A percentile compares a stretch with the other conserved stretches of the same genome.
Evolutionary conservation across 1,284 basidiomycete species (phyloP).

Genomic region (Moesziomyces antarcticus): DNA sequence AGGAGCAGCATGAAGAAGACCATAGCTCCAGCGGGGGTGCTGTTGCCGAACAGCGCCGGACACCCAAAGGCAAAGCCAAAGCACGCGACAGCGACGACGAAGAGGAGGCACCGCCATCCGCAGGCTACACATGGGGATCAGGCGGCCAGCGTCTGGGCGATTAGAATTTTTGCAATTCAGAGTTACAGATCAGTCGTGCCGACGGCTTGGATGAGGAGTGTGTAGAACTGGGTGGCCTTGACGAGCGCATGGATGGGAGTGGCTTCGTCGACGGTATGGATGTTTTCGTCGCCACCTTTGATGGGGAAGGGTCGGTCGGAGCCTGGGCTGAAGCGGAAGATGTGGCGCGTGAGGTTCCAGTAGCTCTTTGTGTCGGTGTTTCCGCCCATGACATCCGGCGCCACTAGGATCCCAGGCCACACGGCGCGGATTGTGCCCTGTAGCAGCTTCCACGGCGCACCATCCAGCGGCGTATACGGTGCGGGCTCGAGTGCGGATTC

Average conservation of each 20-base stretch:
- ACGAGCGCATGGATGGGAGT: slow-evolving; percentile 68
- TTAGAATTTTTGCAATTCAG: neutral
- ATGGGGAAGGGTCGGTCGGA: slow-evolving; percentile 40
- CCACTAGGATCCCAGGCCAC: slow-evolving; percentile 69
- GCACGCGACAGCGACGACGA: slow-evolving; percentile 32
- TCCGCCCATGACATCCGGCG: slow-evolving; percentile 73
- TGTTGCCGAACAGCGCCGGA: slow-evolving; percentile 45
- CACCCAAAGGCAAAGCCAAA: slow-evolving; percentile 19
- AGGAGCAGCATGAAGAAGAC: slow-evolving; percentile 31
- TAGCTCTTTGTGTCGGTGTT: slow-evolving; percentile 72
- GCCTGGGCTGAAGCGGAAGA: slow-evolving; percentile 72
- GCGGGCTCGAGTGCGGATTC: slow-evolving; percentile 73
- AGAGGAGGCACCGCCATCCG: neutral
- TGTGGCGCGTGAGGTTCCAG: slow-evolving; percentile 72
- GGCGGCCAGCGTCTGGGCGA: slow-evolving; percentile 25
- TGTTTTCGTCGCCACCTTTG: slow-evolving; percentile 61
- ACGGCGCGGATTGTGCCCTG: slow-evolving; percentile 72
- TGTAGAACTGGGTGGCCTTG: slow-evolving; percentile 70
- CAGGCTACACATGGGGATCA: slow-evolving; percentile 22
- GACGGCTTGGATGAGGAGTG: slow-evolving; percentile 70
- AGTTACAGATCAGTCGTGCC: slow-evolving; percentile 4
- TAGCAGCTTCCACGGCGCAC: slow-evolving; percentile 70
- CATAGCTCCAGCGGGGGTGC: slow-evolving; percentile 50
- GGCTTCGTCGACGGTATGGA: slow-evolving; percentile 77
- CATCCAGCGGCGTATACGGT: slow-evolving; percentile 71